Conservation (phyloP, 2,329 filamentous ascomycete species). For the Colletotrichum melonis region DNA sequence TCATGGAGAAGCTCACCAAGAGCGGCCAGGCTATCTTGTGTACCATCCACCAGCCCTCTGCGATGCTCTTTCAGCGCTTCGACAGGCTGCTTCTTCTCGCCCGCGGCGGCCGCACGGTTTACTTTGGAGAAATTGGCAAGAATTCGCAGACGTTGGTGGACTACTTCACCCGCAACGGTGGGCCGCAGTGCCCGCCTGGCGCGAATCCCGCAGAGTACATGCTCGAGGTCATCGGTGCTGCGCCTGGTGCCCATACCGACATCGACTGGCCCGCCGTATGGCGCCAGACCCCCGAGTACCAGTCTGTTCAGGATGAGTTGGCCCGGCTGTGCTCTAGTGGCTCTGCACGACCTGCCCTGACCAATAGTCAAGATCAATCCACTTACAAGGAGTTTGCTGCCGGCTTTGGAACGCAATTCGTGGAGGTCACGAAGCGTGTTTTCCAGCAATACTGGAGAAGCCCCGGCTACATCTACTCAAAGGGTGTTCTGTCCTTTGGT, state of each 20-base stretch:
- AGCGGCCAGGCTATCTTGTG: conserved; percentile 57
- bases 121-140: conserved; percentile 64
- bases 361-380: conserved; percentile 27
- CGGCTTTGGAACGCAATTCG: conserved; percentile 43
- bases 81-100: conserved; percentile 34
- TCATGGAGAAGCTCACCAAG: conserved; percentile 73
- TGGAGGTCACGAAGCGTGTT: conserved; percentile 48
- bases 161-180: conserved; percentile 65
- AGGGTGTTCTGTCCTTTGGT: conserved; percentile 47
- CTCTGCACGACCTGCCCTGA: background rate
- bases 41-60: conserved; percentile 38
- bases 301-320: conserved; percentile 38
- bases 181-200: conserved; percentile 55
- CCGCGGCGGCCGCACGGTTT: conserved; percentile 53
- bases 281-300: conserved; percentile 54
- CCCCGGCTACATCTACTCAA: conserved; percentile 73
- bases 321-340: background rate
- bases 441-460: conserved; percentile 50
- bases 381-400: conserved; percentile 48
- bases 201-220: conserved; percentile 67
- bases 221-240: conserved; percentile 41
- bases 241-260: conserved; percentile 58
- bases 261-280: conserved; percentile 60
- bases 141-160: conserved; percentile 59
- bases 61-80: conserved; percentile 37